Conservation (phyloP, 2,329 filamentous ascomycete species). For the Penicillium sp. region DNA sequence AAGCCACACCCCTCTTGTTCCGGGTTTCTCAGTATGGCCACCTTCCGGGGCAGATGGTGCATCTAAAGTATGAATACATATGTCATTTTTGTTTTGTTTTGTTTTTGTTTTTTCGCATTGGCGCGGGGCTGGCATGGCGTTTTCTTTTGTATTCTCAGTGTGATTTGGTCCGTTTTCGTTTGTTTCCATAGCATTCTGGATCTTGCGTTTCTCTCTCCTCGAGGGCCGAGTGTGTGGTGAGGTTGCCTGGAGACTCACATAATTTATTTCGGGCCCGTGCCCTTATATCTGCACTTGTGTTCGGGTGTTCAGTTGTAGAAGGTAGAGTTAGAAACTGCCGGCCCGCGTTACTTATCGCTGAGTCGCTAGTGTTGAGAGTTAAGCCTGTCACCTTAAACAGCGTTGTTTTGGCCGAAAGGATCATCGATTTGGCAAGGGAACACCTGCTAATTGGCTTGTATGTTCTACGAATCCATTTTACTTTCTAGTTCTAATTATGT, state of each 20-base stretch:
- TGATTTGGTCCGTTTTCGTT: conserved; percentile 5
- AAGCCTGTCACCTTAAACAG: too few relatives aligned
- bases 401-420: too few relatives aligned
- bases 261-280: conserved; percentile 2
- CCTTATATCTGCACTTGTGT: background rate
- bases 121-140: conserved; percentile 20
- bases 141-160: conserved; percentile 6
- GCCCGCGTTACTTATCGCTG: too few relatives aligned
- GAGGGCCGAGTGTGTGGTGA: background rate
- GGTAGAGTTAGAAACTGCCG: background rate
- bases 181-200: conserved; percentile 1
- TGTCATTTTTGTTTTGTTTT: conserved; percentile 5
- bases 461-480: too few relatives aligned
- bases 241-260: background rate
- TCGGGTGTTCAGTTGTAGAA: background rate
- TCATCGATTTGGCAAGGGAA: too few relatives aligned
- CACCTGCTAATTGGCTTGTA: too few relatives aligned
- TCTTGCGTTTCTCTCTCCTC: background rate
- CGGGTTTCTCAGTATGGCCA: background rate
- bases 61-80: conserved; percentile 18
- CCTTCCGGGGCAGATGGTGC: background rate
- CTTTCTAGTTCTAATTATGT: too few relatives aligned
- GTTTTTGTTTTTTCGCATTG: conserved; percentile 20
- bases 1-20: background rate
- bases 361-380: too few relatives aligned